These are phyloP conservation scores for Centella asiatica DNA, from an alignment of 129 eudicot species.

Conservation along the genomic window DNA sequence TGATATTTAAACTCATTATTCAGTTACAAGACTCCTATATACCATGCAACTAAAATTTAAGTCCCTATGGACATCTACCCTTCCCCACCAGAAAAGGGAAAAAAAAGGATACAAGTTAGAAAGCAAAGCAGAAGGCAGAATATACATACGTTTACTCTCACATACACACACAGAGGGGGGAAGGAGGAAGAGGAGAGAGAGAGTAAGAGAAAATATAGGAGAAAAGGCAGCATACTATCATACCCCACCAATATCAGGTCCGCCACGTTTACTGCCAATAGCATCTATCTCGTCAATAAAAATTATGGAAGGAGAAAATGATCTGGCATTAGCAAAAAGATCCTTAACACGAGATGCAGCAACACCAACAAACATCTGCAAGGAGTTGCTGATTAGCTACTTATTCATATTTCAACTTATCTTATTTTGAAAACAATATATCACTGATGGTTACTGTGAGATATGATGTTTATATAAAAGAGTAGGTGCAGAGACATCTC, in stretches of 20 bases:
- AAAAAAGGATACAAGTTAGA: too few relatives aligned
- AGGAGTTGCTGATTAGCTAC: conserved; percentile 14
- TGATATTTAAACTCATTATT: too few relatives aligned
- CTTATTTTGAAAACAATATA: not conserved
- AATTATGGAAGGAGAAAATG: conserved; percentile 83
- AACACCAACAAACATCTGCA: conserved; percentile 97
- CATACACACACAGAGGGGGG: too few relatives aligned
- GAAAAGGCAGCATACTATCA: conserved; percentile 15
- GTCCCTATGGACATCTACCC: too few relatives aligned
- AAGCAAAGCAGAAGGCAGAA: too few relatives aligned
- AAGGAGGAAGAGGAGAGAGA: too few relatives aligned
- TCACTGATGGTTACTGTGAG: not conserved
- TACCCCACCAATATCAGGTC: conserved; percentile 99
- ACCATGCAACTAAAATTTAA: too few relatives aligned
- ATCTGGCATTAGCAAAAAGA: conserved; percentile 81
- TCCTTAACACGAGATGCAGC: conserved; percentile 98
- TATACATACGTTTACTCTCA: too few relatives aligned
- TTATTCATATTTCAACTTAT: not conserved
- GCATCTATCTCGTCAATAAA: conserved; percentile 98
- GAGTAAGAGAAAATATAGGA: not conserved
- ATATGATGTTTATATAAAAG: not conserved
- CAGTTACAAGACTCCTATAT: too few relatives aligned
- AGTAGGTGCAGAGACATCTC: not conserved
- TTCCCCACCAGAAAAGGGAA: too few relatives aligned
- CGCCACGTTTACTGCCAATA: conserved; percentile 98